Percentiles rank a stretch among this genome's conserved stretches.
phyloP scores from a whole-genome alignment of 306 rosid genomes.

The Medicago arabica region DNA sequence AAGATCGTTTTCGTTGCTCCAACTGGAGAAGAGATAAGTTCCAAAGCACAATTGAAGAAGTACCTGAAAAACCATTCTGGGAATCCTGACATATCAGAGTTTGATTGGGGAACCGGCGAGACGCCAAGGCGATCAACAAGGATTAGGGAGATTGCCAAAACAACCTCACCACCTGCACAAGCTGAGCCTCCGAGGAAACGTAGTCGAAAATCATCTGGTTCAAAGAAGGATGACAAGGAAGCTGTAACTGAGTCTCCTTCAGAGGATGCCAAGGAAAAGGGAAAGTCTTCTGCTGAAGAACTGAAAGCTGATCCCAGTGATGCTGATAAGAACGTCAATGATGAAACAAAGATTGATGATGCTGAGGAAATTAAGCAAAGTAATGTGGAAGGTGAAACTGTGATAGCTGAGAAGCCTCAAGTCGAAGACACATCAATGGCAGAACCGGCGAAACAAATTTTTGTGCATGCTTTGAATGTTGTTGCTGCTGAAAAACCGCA shows the following conservation, averaged over 20 bases:
- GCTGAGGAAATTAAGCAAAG: conserved; percentile 45
- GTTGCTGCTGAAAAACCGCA: conserved; percentile 32
- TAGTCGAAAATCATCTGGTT: conserved; percentile 64
- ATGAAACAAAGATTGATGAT: conserved; percentile 17
- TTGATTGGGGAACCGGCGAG: conserved; percentile 94
- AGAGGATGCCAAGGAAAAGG: conserved; percentile 41
- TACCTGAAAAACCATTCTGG: conserved; percentile 83
- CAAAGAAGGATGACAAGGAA: conserved; percentile 73
- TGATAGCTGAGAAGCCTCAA: conserved; percentile 29
- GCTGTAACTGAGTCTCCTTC: conserved; percentile 51
- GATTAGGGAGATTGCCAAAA: conserved; percentile 81
- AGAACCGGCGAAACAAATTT: background rate
- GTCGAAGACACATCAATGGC: conserved; percentile 39
- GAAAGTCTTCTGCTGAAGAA: conserved; percentile 43
- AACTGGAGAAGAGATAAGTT: conserved; percentile 79
- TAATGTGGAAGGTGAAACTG: conserved; percentile 39
- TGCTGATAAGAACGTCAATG: background rate
- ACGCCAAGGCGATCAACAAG: conserved; percentile 89
- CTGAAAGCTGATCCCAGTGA: conserved; percentile 39
- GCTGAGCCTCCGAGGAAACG: conserved; percentile 73
- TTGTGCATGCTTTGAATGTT: conserved; percentile 4
- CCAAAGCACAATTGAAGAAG: conserved; percentile 77
- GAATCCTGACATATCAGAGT: conserved; percentile 74
- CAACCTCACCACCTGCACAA: conserved; percentile 65
- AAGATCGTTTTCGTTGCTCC: conserved; percentile 83